Evolutionary conservation across 192 early-diverging fungal species (phyloP).

Genomic region (Coemansia nantahalensis): DNA sequence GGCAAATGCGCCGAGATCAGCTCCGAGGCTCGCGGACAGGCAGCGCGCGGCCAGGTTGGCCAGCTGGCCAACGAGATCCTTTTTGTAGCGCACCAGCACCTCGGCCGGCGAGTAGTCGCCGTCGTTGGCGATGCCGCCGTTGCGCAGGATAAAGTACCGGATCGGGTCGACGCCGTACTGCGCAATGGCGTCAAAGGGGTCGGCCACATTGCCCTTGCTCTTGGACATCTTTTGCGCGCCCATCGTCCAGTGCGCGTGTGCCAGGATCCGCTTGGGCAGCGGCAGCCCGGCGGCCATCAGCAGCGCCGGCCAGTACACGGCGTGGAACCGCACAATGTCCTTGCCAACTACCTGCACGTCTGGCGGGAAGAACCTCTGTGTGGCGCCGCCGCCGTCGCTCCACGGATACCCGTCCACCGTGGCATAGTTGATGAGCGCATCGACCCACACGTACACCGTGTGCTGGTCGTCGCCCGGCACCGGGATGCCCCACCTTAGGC

Average conservation of each 20-base stretch:
- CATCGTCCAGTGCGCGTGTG: conserved; percentile 95
- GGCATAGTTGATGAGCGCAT: conserved; percentile 90
- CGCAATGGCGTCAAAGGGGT: conserved; percentile 71
- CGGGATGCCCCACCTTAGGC: conserved; percentile 87
- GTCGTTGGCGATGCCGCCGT: conserved; percentile 87
- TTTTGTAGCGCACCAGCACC: conserved; percentile 68
- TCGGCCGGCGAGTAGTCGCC: conserved; percentile 71
- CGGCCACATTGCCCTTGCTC: conserved; percentile 86
- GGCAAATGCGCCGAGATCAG: conserved; percentile 28
- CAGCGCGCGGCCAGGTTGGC: conserved; percentile 80
- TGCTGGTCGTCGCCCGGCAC: conserved; percentile 87
- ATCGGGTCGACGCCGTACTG: conserved; percentile 82
- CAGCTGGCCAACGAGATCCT: conserved; percentile 77
- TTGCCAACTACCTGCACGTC: conserved; percentile 89
- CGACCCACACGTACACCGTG: conserved; percentile 97
- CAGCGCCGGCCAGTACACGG: conserved; percentile 97
- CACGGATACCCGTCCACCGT: conserved; percentile 86
- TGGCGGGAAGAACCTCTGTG: conserved; percentile 58
- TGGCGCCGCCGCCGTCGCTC: conserved; percentile 14
- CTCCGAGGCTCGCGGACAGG: conserved; percentile 46
- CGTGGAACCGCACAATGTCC: conserved; percentile 96
- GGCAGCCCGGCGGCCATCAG: conserved; percentile 82
- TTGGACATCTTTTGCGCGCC: conserved; percentile 94
- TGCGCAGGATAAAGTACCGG: conserved; percentile 86
- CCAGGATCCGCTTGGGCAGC: conserved; percentile 76